These are phyloP conservation scores for Solanum ahanhuiri DNA, from an alignment of 257 asterid genomes.

Conservation along the genomic window DNA sequence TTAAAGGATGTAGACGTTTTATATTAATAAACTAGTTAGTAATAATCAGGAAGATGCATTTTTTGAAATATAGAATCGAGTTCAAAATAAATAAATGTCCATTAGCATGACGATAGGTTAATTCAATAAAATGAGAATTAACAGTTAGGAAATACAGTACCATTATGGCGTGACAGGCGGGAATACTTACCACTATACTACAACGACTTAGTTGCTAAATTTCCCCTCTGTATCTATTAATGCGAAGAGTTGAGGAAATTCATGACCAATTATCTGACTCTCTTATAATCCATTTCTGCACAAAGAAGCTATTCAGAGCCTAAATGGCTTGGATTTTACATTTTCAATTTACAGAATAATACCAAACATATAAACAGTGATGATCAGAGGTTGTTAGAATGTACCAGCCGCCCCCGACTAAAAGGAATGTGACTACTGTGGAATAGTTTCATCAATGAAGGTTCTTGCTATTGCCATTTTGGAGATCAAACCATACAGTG, in stretches of 20 bases:
- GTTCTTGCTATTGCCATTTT: background rate
- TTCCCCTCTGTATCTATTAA: background rate
- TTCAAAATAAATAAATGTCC: no score
- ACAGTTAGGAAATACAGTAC: no score
- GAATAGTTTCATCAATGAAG: background rate
- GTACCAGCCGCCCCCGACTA: background rate
- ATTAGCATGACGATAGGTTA: no score
- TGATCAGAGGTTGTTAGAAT: background rate
- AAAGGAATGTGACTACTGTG: no score
- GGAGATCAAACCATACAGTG: background rate
- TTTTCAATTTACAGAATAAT: background rate
- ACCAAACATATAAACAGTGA: background rate
- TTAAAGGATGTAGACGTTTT: background rate
- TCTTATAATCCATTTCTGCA: background rate
- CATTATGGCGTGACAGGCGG: constrained; percentile 78
- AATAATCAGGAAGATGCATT: background rate
- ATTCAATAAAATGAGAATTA: no score
- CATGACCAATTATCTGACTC: no score
- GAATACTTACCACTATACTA: constrained; percentile 98
- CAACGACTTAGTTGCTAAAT: constrained; percentile 30
- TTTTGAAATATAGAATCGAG: no score
- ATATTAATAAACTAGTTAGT: background rate
- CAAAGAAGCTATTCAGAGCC: background rate
- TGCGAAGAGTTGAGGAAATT: no score
- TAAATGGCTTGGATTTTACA: background rate